A percentile compares a stretch with the other conserved stretches of the same genome.
Evolutionary conservation across 2,329 filamentous ascomycete species (phyloP).

Genomic region (Botrytis elliptica): DNA sequence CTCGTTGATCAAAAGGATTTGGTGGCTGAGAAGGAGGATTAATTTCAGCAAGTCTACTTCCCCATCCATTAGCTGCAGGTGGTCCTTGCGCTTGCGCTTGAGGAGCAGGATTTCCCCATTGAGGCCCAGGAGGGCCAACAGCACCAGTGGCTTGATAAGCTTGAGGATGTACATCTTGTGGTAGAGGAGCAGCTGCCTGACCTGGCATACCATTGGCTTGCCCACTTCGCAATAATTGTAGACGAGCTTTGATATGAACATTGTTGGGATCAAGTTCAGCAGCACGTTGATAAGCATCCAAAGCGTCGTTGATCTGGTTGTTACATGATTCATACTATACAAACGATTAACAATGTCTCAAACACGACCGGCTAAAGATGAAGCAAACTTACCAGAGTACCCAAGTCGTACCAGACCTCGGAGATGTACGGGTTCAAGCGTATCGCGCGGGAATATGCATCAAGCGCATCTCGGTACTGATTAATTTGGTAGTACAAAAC

Average conservation of each 20-base stretch:
- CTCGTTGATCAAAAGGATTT: constrained; percentile 80
- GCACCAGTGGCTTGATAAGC: constrained; percentile 84
- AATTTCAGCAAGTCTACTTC: constrained; percentile 73
- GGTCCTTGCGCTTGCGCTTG: constrained; percentile 57
- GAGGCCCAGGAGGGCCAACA: constrained; percentile 78
- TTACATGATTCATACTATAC: constrained; percentile 93
- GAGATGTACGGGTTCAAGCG: constrained; percentile 97
- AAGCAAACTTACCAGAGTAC: constrained; percentile 74
- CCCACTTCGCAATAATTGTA: constrained; percentile 83
- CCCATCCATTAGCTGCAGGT: constrained; percentile 50
- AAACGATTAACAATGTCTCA: constrained; percentile 30
- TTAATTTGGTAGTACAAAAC: constrained; percentile 99
- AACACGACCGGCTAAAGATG: constrained; percentile 28
- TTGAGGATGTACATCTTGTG: constrained; percentile 93
- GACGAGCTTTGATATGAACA: constrained; percentile 91
- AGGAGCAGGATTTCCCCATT: constrained; percentile 79
- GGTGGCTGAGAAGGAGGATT: constrained; percentile 72
- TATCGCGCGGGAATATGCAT: constrained; percentile 96
- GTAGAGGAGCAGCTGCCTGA: constrained; percentile 76
- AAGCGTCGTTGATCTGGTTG: constrained; percentile 94
- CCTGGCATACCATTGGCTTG: constrained; percentile 69
- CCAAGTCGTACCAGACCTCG: constrained; percentile 98
- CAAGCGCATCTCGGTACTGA: constrained; percentile 95
- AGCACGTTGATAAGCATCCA: constrained; percentile 92
- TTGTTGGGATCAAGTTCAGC: constrained; percentile 92